Evolutionary conservation across 2,329 filamentous ascomycete species (phyloP).

Genomic region (Aureobasidium mangrovei): DNA sequence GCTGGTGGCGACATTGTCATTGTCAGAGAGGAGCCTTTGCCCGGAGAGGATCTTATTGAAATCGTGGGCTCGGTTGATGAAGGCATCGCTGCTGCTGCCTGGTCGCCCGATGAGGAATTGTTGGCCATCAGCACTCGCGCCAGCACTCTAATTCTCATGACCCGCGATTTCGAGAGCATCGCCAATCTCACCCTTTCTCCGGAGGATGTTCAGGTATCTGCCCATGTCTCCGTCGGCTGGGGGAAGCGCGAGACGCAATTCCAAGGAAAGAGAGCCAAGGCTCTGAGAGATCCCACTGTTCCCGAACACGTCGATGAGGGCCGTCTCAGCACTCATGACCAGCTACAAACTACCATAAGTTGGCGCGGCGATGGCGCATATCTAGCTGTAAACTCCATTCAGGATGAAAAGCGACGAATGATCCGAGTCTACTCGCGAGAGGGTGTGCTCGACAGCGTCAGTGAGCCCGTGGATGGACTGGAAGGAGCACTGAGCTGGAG

Average conservation of each 20-base stretch:
- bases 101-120: slow-evolving; percentile 93
- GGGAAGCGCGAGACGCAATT: slow-evolving; percentile 98
- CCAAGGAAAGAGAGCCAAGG: slow-evolving; percentile 79
- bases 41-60: slow-evolving; percentile 72
- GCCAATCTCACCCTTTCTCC: slow-evolving; percentile 61
- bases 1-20: slow-evolving; percentile 86
- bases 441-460: slow-evolving; percentile 83
- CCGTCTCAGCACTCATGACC: slow-evolving; percentile 62
- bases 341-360: slow-evolving; percentile 63
- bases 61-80: slow-evolving; percentile 92
- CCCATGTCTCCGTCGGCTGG: slow-evolving; percentile 72
- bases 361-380: slow-evolving; percentile 94
- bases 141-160: slow-evolving; percentile 83
- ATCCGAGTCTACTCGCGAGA: slow-evolving; percentile 88
- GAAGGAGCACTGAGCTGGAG: slow-evolving; percentile 84
- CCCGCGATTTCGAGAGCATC: slow-evolving; percentile 76
- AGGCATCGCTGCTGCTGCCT: slow-evolving; percentile 79
- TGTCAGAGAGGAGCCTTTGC: slow-evolving; percentile 61
- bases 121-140: slow-evolving; percentile 73
- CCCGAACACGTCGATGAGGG: slow-evolving; percentile 88
- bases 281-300: slow-evolving; percentile 85
- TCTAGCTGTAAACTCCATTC: slow-evolving; percentile 73
- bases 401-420: slow-evolving; percentile 60
- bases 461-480: slow-evolving; percentile 88
- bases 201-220: slow-evolving; percentile 78